These are phyloP conservation scores for Pestalotiopsis sp. DNA, from an alignment of 2,329 filamentous ascomycete species.

Conservation along the genomic window DNA sequence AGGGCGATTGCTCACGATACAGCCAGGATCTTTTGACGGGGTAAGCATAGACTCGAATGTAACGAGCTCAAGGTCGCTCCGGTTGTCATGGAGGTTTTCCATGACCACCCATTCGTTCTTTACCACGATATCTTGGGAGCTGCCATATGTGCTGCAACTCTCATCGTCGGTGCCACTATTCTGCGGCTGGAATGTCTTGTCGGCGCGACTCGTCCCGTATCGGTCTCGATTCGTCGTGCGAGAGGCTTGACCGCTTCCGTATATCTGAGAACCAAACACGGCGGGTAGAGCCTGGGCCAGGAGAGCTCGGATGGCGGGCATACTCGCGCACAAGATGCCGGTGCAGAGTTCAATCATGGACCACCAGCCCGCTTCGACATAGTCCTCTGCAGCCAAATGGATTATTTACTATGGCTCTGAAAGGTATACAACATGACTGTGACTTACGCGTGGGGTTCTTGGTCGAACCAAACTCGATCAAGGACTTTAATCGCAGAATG, in stretches of 20 bases:
- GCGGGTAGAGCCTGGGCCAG: not conserved
- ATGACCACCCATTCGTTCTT: not conserved
- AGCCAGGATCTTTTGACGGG: too few relatives aligned
- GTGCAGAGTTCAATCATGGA: slow-evolving; percentile 23
- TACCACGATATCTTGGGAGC: not conserved
- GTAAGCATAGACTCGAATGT: not conserved
- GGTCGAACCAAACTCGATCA: slow-evolving; percentile 12
- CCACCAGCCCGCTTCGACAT: slow-evolving; percentile 17
- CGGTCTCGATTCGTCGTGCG: not conserved
- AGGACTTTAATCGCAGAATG: slow-evolving; percentile 19
- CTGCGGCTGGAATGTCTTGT: not conserved
- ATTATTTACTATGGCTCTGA: not conserved
- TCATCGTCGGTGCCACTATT: not conserved
- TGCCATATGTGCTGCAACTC: not conserved
- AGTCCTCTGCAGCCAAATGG: slow-evolving; percentile 4
- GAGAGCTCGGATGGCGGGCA: slow-evolving; percentile 23
- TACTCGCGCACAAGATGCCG: slow-evolving; percentile 23
- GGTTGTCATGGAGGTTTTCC: not conserved
- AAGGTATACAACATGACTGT: not conserved
- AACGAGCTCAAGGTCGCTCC: slow-evolving; percentile 7
- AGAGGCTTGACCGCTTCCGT: not conserved
- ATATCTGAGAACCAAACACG: not conserved
- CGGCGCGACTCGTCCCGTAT: not conserved
- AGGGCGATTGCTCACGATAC: too few relatives aligned
- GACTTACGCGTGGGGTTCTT: slow-evolving; percentile 9